These are phyloP conservation scores for Meyerozyma guilliermondii DNA, from an alignment of 1,139 yeast genomes.

Conservation along the genomic window DNA sequence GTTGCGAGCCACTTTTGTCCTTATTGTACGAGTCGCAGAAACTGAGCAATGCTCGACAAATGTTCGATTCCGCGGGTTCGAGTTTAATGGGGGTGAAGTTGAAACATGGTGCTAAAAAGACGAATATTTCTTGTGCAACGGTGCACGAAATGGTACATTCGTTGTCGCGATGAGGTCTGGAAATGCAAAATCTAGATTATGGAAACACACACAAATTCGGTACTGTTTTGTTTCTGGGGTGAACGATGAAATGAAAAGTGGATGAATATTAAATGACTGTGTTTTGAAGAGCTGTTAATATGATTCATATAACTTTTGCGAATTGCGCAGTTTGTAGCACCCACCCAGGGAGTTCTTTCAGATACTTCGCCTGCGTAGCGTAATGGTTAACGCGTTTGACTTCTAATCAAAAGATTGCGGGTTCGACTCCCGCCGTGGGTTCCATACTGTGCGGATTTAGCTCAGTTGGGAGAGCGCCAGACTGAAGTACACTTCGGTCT, in stretches of 20 bases:
- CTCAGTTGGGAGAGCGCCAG: conserved; percentile 18
- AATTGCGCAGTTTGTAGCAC: neutral
- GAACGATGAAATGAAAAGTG: too few relatives aligned
- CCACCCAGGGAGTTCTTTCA: neutral
- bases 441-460: conserved; percentile 13
- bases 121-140: conserved; percentile 3
- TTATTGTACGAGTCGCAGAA: conserved; percentile 35
- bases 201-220: neutral
- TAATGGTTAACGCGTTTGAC: conserved; percentile 21
- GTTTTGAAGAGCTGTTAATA: too few relatives aligned
- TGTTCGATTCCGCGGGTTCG: conserved; percentile 36
- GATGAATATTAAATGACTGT: too few relatives aligned
- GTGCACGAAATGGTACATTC: neutral
- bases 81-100: conserved; percentile 5
- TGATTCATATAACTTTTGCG: neutral
- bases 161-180: neutral
- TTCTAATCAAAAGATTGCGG: conserved; percentile 21
- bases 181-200: neutral
- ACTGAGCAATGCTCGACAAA: conserved; percentile 41
- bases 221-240: too few relatives aligned
- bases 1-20: conserved; percentile 8
- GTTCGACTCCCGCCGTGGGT: conserved; percentile 22
- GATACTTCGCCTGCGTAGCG: conserved; percentile 5
- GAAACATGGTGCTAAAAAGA: neutral
- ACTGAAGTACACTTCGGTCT: conserved; percentile 10